Percentiles rank a stretch among this genome's conserved stretches.
phyloP scores from a whole-genome alignment of 2,329 filamentous ascomycete genomes.

The Nakataea oryzae region DNA sequence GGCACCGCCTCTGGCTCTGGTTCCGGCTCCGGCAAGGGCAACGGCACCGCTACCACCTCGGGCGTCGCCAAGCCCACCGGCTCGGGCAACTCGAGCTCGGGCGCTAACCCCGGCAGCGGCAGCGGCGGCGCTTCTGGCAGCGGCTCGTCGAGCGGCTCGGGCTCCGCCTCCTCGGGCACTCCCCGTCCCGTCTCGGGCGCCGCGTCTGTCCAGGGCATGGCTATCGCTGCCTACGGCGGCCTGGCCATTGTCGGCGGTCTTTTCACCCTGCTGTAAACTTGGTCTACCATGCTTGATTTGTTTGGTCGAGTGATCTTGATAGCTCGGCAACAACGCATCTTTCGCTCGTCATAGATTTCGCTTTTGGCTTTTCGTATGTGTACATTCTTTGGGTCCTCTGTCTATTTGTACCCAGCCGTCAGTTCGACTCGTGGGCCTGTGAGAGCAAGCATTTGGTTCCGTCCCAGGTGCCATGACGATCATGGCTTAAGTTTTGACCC shows the following conservation, averaged over 20 bases:
- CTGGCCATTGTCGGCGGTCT: neutral
- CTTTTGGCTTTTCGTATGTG: neutral
- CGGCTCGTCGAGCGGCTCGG: conserved; percentile 3
- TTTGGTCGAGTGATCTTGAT: neutral
- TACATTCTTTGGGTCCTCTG: neutral
- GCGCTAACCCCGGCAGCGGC: neutral
- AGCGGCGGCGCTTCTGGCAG: conserved; percentile 9
- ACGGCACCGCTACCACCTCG: conserved; percentile 8
- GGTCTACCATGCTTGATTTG: neutral
- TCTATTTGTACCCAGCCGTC: neutral
- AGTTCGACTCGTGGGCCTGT: neutral
- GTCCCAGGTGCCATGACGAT: neutral
- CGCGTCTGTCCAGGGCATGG: neutral
- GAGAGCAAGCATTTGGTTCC: neutral
- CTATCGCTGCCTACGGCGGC: neutral
- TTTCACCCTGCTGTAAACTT: neutral
- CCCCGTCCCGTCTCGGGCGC: conserved; percentile 2
- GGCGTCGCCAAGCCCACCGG: conserved; percentile 3
- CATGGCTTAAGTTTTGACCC: too few relatives aligned
- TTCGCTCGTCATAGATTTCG: neutral
- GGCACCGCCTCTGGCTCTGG: conserved; percentile 6
- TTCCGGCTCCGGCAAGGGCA: conserved; percentile 9
- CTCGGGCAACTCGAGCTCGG: neutral
- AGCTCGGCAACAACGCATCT: neutral
- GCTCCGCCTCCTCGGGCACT: neutral